phyloP scores from a whole-genome alignment of 495 filamentous ascomycete genomes.

The Apodospora peruviana region DNA sequence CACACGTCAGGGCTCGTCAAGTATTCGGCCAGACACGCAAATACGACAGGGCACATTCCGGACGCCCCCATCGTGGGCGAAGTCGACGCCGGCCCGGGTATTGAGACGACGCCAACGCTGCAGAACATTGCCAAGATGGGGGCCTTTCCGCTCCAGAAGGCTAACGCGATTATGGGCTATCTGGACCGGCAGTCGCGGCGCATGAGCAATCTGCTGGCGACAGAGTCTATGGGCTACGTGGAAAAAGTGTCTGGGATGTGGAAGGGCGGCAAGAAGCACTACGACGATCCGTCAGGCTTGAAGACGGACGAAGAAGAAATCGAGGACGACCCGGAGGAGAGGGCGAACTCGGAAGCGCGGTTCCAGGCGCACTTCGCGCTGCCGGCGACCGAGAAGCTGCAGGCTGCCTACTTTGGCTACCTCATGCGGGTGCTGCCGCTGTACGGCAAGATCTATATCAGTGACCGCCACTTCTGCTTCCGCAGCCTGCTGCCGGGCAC shows the following conservation, averaged over 20 bases:
- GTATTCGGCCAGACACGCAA: constrained; percentile 15
- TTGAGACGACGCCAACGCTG: constrained; percentile 56
- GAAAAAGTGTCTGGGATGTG: constrained; percentile 98
- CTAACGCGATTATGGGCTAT: constrained; percentile 78
- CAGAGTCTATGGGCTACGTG: constrained; percentile 94
- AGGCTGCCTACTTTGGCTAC: constrained; percentile 85
- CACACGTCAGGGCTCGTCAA: constrained; percentile 12
- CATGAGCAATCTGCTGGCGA: constrained; percentile 82
- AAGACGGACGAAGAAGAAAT: constrained; percentile 54
- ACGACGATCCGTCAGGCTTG: constrained; percentile 67
- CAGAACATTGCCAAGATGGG: constrained; percentile 71
- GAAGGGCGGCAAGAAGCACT: constrained; percentile 86
- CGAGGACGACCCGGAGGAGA: constrained; percentile 58
- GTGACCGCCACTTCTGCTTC: constrained; percentile 87
- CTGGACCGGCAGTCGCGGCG: constrained; percentile 65
- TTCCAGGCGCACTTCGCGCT: constrained; percentile 90
- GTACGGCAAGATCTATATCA: constrained; percentile 96
- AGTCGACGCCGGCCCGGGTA: constrained; percentile 17
- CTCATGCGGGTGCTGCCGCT: constrained; percentile 83
- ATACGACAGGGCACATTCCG: constrained; percentile 31
- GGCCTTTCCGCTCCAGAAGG: constrained; percentile 76
- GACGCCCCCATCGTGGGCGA: constrained; percentile 26
- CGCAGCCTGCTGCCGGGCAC: constrained; percentile 86
- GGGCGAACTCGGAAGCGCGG: constrained; percentile 57
- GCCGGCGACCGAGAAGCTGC: constrained; percentile 75